phyloP scores from a whole-genome alignment of 139 green algal genomes.

The Chlamydomonas incerta region DNA sequence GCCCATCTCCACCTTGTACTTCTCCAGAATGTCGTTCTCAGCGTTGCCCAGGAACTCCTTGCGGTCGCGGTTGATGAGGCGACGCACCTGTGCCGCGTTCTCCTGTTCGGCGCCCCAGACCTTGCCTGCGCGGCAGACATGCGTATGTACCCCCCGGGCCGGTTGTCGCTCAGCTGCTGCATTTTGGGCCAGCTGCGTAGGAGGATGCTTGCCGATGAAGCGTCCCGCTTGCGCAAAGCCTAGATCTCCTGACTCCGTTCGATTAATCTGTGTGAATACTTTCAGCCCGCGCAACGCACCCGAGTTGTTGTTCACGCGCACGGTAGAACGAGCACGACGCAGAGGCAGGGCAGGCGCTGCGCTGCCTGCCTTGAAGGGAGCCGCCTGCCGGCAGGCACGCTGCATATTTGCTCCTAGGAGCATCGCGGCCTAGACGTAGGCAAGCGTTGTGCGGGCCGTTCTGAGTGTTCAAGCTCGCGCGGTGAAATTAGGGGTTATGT shows the following conservation, averaged over 20 bases:
- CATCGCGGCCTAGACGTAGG: not conserved
- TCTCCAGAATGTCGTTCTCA: conserved; percentile 56
- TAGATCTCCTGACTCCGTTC: not conserved
- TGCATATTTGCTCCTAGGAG: not conserved
- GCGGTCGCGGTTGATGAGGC: conserved; percentile 78
- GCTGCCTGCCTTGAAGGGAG: not conserved
- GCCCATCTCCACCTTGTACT: conserved; percentile 57
- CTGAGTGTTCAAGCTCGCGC: too few species aligned
- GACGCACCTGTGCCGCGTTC: conserved; percentile 75
- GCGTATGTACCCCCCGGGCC: not conserved
- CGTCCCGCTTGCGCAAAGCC: too few species aligned
- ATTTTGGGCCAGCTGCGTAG: too few species aligned
- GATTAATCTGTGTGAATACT: too few species aligned
- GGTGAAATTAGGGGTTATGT: too few species aligned
- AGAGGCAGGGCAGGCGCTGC: not conserved
- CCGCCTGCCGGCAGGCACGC: not conserved
- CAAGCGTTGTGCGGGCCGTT: too few species aligned
- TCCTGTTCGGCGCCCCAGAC: conserved; percentile 57
- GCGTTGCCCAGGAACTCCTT: conserved; percentile 79
- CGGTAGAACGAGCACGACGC: not conserved
- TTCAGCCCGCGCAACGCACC: not conserved
- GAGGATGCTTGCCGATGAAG: too few species aligned
- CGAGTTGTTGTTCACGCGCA: conserved; percentile 33
- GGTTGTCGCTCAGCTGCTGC: not conserved
- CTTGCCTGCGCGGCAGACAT: not conserved